A percentile compares a stretch with the other conserved stretches of the same genome.
phyloP scores from a whole-genome alignment of 768 basidiomycete genomes.

The Phanerodontia chrysosporium region DNA sequence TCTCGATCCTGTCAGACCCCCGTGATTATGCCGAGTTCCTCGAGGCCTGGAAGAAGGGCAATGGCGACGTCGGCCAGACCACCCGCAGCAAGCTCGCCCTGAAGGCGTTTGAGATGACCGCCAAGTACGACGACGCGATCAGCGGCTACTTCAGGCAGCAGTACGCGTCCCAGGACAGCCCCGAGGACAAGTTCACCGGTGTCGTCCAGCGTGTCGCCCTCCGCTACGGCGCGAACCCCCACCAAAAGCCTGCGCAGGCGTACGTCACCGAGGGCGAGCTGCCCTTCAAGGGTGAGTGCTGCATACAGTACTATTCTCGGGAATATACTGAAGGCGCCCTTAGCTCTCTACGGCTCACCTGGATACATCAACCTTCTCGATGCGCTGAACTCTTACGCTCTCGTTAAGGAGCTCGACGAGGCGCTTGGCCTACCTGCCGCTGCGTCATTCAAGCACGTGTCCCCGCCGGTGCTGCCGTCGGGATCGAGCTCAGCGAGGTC shows the following conservation, averaged over 20 bases:
- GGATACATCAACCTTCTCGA: conserved; percentile 99
- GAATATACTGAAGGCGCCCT: conserved; percentile 1
- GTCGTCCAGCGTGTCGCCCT: conserved; percentile 81
- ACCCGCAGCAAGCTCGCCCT: conserved; percentile 80
- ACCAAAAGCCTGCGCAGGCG: conserved; percentile 97
- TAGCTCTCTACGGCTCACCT: conserved; percentile 89
- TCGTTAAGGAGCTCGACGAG: conserved; percentile 90
- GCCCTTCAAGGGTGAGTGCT: conserved; percentile 80
- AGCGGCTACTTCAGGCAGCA: conserved; percentile 95
- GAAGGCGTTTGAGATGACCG: conserved; percentile 97
- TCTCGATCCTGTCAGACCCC: conserved; percentile 86
- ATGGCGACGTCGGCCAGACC: conserved; percentile 69
- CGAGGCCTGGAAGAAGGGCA: conserved; percentile 64
- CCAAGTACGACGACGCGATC: conserved; percentile 92
- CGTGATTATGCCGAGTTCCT: conserved; percentile 84
- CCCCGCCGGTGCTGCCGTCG: conserved; percentile 94
- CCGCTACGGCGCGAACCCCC: conserved; percentile 96
- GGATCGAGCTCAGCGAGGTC: conserved; percentile 70
- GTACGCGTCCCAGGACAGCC: conserved; percentile 80
- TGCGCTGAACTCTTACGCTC: conserved; percentile 93
- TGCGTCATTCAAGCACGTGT: conserved; percentile 99
- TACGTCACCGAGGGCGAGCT: conserved; percentile 85
- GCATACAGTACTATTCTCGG: neutral
- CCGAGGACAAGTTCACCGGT: conserved; percentile 55
- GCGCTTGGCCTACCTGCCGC: conserved; percentile 89